Conservation (phyloP, 805 yeast species). For the Candida gorgasii region DNA sequence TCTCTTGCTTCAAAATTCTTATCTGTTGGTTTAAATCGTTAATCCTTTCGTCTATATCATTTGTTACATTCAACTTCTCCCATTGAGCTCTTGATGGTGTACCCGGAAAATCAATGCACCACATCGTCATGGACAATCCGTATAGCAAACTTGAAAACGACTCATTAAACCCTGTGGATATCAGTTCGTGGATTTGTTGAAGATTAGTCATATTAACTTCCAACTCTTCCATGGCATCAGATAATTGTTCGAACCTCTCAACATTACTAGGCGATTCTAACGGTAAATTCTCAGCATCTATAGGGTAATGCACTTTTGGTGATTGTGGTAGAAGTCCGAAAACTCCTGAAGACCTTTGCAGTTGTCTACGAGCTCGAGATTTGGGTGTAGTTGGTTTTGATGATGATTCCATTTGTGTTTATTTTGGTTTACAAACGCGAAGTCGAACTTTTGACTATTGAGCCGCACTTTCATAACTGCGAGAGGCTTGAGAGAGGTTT, state of each 20-base stretch:
- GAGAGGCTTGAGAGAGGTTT: no score
- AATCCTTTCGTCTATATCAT: slow-evolving; percentile 24
- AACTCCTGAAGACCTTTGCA: slow-evolving; percentile 39
- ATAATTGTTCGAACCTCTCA: slow-evolving; percentile 45
- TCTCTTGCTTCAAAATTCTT: slow-evolving; percentile 21
- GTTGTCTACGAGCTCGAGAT: slow-evolving; percentile 13
- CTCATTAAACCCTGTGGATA: slow-evolving; percentile 68
- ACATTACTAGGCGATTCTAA: slow-evolving; percentile 39
- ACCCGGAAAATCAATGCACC: slow-evolving; percentile 75
- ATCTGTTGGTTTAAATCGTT: slow-evolving; percentile 22
- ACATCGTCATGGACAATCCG: slow-evolving; percentile 81
- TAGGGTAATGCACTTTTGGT: slow-evolving; percentile 47
- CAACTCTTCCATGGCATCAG: slow-evolving; percentile 54
- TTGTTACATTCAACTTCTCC: slow-evolving; percentile 29
- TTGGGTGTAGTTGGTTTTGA: slow-evolving; percentile 13
- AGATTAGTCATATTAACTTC: slow-evolving; percentile 60
- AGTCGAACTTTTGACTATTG: background rate
- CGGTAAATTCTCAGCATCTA: slow-evolving; percentile 41
- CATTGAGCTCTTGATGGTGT: slow-evolving; percentile 36
- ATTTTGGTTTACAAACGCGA: slow-evolving; percentile 2
- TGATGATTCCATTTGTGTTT: slow-evolving; percentile 6
- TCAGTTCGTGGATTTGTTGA: slow-evolving; percentile 58
- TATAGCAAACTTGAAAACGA: slow-evolving; percentile 73
- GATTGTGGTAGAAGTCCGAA: slow-evolving; percentile 36
- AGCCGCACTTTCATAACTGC: no score